Percentiles rank a stretch among this genome's conserved stretches.
Conservation (phyloP, 805 yeast species). For the Yueomyces sp. region DNA sequence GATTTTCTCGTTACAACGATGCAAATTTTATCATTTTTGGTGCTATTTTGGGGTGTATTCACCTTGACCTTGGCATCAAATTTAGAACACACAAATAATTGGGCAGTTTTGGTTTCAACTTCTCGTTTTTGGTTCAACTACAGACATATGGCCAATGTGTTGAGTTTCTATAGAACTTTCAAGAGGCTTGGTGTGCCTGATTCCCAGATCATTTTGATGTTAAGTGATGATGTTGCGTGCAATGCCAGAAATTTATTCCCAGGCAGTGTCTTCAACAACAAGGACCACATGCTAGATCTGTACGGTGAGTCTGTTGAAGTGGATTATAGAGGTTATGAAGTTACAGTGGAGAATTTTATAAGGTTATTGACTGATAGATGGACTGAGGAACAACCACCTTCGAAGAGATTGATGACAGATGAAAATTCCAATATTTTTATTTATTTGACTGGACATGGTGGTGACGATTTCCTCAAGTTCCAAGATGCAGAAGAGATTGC, state of each 20-base stretch:
- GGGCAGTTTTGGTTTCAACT: slow-evolving; percentile 88
- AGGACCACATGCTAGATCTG: slow-evolving; percentile 80
- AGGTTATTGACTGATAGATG: slow-evolving; percentile 87
- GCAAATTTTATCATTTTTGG: background rate
- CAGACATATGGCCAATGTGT: slow-evolving; percentile 92
- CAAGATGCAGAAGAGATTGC: slow-evolving; percentile 98
- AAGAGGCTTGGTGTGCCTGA: slow-evolving; percentile 95
- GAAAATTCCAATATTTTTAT: slow-evolving; percentile 89
- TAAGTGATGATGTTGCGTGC: slow-evolving; percentile 94
- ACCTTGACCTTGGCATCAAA: background rate
- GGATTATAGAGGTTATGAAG: slow-evolving; percentile 95
- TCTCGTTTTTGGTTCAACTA: slow-evolving; percentile 98
- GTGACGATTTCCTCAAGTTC: slow-evolving; percentile 90
- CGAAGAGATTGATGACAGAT: slow-evolving; percentile 82
- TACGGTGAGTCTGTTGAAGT: slow-evolving; percentile 94
- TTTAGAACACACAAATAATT: slow-evolving; percentile 42
- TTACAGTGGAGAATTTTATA: slow-evolving; percentile 93
- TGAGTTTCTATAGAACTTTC: slow-evolving; percentile 90
- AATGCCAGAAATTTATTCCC: slow-evolving; percentile 93
- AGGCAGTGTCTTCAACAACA: slow-evolving; percentile 89
- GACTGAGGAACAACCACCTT: slow-evolving; percentile 87
- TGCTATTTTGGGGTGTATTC: background rate
- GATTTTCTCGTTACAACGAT: background rate
- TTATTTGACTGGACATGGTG: slow-evolving; percentile 98
- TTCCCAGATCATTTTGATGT: slow-evolving; percentile 90